Percentiles rank a stretch among this genome's conserved stretches.
phyloP scores from a whole-genome alignment of 2,329 filamentous ascomycete genomes.

The Scedosporium apiospermum region DNA sequence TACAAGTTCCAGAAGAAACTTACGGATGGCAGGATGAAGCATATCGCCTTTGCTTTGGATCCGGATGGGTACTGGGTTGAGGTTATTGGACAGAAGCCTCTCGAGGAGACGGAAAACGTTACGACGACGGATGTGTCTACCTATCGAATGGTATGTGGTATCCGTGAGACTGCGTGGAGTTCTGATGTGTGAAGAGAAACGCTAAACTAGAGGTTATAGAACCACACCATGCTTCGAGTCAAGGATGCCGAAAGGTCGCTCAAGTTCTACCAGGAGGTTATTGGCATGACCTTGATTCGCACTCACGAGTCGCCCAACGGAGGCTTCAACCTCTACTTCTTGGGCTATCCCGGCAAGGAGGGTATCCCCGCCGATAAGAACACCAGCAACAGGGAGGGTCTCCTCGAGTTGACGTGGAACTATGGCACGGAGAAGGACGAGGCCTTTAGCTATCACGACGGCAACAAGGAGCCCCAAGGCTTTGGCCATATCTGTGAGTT shows the following conservation, averaged over 20 bases:
- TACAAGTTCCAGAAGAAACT: conserved; percentile 96
- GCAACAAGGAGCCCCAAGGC: conserved; percentile 83
- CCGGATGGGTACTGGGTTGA: conserved; percentile 86
- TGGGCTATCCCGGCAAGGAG: conserved; percentile 62
- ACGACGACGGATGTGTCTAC: conserved; percentile 62
- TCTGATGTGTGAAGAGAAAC: not conserved
- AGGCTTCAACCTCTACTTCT: conserved; percentile 86
- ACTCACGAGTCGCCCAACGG: conserved; percentile 60
- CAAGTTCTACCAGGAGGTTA: conserved; percentile 72
- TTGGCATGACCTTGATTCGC: conserved; percentile 80
- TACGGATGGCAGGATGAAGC: conserved; percentile 73
- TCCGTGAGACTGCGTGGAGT: not conserved
- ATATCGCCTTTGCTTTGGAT: conserved; percentile 85
- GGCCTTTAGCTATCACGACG: conserved; percentile 79
- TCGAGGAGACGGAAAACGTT: conserved; percentile 63
- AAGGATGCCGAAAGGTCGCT: conserved; percentile 69
- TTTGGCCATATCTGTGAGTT: conserved; percentile 83
- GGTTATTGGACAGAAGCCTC: conserved; percentile 61
- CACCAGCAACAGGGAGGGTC: conserved; percentile 63
- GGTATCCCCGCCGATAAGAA: conserved; percentile 41
- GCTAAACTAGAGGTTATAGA: conserved; percentile 31
- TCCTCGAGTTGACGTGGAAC: conserved; percentile 86
- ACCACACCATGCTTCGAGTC: conserved; percentile 92
- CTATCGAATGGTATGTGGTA: conserved; percentile 55
- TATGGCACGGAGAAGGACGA: conserved; percentile 78